These are phyloP conservation scores for Penicillium tannophilum DNA, from an alignment of 495 filamentous ascomycete genomes.

Conservation along the genomic window DNA sequence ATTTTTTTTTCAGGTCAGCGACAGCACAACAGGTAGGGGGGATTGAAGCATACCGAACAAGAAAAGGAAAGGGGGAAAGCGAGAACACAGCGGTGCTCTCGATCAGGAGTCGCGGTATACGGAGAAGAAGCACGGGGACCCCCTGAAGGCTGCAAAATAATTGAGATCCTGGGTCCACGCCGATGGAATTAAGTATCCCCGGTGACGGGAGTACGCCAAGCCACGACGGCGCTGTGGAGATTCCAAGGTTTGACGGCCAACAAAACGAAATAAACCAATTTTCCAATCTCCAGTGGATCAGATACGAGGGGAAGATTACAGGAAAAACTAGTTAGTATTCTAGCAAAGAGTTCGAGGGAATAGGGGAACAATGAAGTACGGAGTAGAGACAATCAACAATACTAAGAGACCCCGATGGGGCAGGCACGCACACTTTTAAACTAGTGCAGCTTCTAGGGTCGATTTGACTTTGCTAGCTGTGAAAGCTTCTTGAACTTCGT, in stretches of 20 bases:
- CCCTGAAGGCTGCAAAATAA: slow-evolving; percentile 37
- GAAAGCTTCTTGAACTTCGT: not conserved
- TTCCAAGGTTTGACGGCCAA: slow-evolving; percentile 3
- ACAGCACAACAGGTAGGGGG: not conserved
- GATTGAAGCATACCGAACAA: slow-evolving; percentile 6
- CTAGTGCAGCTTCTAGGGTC: not conserved
- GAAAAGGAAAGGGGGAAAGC: slow-evolving; percentile 2
- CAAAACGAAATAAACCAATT: not conserved
- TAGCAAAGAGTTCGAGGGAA: not conserved
- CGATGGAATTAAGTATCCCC: slow-evolving; percentile 39
- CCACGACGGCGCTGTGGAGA: slow-evolving; percentile 16
- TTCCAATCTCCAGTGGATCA: not conserved
- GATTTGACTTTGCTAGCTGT: slow-evolving; percentile 3
- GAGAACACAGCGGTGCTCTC: slow-evolving; percentile 9
- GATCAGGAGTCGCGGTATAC: slow-evolving; percentile 17
- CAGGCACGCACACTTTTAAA: not conserved
- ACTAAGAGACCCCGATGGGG: not conserved
- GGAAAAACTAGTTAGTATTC: not conserved
- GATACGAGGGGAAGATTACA: not conserved
- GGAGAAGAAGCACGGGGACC: slow-evolving; percentile 23
- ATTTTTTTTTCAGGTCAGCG: slow-evolving; percentile 15
- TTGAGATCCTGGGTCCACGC: slow-evolving; percentile 23
- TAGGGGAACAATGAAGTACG: not conserved
- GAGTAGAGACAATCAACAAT: not conserved
- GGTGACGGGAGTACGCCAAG: slow-evolving; percentile 31